These are phyloP conservation scores for Starmerella stigmatis DNA, from an alignment of 805 yeast species.

Conservation along the genomic window DNA sequence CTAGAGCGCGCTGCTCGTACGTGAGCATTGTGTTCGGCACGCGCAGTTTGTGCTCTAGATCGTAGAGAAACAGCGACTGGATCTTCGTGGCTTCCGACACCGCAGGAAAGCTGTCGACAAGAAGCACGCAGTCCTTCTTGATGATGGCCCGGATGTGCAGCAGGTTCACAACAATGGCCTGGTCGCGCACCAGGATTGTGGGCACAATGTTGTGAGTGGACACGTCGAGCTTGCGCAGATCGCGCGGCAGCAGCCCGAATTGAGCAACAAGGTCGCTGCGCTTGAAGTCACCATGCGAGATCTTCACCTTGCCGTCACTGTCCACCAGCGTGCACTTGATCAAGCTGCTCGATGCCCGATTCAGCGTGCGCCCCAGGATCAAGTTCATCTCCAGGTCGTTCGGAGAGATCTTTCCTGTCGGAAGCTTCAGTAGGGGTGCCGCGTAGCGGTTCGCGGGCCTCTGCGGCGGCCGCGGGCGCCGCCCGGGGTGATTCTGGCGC, in stretches of 20 bases:
- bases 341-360: slow-evolving; percentile 28
- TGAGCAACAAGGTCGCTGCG: slow-evolving; percentile 59
- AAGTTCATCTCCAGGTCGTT: slow-evolving; percentile 22
- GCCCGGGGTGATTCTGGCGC: neutral
- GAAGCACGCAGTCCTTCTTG: slow-evolving; percentile 64
- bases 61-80: slow-evolving; percentile 69
- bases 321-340: slow-evolving; percentile 80
- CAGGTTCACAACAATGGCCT: slow-evolving; percentile 69
- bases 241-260: slow-evolving; percentile 79
- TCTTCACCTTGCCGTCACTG: slow-evolving; percentile 51
- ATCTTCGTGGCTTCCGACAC: slow-evolving; percentile 48
- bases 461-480: neutral
- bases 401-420: neutral
- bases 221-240: slow-evolving; percentile 76
- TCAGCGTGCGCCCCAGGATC: slow-evolving; percentile 24
- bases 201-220: slow-evolving; percentile 80
- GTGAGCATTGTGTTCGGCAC: slow-evolving; percentile 46
- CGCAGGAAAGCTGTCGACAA: slow-evolving; percentile 56
- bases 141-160: slow-evolving; percentile 83
- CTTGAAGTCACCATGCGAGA: slow-evolving; percentile 63
- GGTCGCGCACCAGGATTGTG: slow-evolving; percentile 65
- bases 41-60: slow-evolving; percentile 56
- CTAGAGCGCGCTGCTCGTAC: slow-evolving; percentile 84
- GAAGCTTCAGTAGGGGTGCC: slow-evolving; percentile 2
- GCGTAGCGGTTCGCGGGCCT: neutral